Base-by-base conservation (phyloP, 139 green algal genomes). In the Auxenochlorella protothecoides region DNA sequence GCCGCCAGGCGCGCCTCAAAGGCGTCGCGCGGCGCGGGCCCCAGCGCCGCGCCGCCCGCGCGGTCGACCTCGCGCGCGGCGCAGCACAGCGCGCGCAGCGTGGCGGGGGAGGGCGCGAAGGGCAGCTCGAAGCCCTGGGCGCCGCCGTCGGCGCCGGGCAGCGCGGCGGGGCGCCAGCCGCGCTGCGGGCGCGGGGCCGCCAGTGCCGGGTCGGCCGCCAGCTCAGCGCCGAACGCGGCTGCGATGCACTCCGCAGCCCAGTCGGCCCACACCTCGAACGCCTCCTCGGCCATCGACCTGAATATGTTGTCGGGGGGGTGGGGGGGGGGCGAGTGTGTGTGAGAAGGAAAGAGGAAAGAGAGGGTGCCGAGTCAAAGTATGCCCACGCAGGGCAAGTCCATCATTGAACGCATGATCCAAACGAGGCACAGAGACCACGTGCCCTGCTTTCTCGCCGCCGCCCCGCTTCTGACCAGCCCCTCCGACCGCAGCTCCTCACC, bases 121-220 rank as follows among this genome's bases (percentile, higher is more conserved):
- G 92, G 92, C 75, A 97, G 84, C 10, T 52, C 66, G 77, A 97
- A 95, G 14, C 84, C 74, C 13, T 66, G 55, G 56, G 76, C 74
- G 9, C 55, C 63, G 5, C 64, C 75, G 27, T 79, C 66, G 27
- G 27, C 64, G 55, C 44, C 74, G 7, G 59, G 16, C 2, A 75
- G 6, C 63, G 84, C 75, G 2, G 77, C 86, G 65, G 90, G 86
- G 63, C 89, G 79, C 90, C 90, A 96, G 6, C 64, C 78, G 6
- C 80, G 74, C 13, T 86, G 84, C 6, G 79, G 66, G 10, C 61
- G 56, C 10, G 75, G 70, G 3, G 77, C 75, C 3, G 68, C 68
- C 11, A 96, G 78, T 6, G 78, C 59, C 3, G 80, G 73, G 60
- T 92, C 87, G 0, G 16, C 15, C 63, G 55, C 11, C 16, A 79